Base-by-base conservation (phyloP, 202 grass and related monocot genomes). In the Miscanthus sacchariflorus region DNA sequence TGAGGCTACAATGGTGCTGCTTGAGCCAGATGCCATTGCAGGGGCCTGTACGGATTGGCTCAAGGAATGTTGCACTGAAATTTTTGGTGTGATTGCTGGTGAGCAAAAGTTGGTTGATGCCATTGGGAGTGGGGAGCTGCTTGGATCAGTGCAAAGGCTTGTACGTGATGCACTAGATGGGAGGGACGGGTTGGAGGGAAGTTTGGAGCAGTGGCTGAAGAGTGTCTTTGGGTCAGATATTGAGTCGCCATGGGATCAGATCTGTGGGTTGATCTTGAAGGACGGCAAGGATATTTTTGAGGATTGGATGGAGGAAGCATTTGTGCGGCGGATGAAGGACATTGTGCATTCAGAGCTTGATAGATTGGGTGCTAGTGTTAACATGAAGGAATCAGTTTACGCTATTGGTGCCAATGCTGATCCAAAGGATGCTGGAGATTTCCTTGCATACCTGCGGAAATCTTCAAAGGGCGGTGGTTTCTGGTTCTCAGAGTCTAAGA, bases 231-330 rank as follows among this genome's bases (percentile, higher is more conserved):
- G 97, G 61, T 93, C 93, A 2, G 97, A 99, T 59, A 93, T 91
- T 85, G 93, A 99, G 83, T 99, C 94, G 13, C 93, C 97, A 46
- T 99, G 97, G 97, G 88, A 97, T 85, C 94, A 97, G 88, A 99
- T 99, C 74, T 77, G 94, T 42, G 93, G 94, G 6, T 77, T 95
- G 48, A 93, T 97, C 75, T 82, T 99, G 88, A 99, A 97, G 86
- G 90, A 92, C 42, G 84, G 69, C 38, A 99, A 97, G 72, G 97
- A 97, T 82, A 88, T 97, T 89, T 95, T 99, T 65, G 97, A 99
- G 81, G 86, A 92, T 79, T 88, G 88, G 84, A 88, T 99, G 91
- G 97, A 99, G 85, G 91, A 90, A 69, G 91, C 94, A 85, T 95
- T 99, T 84, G 80, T 97, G 72, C 81, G 46, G 45, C 91, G 85